phyloP scores from a whole-genome alignment of 257 asterid species.

The Echium plantagineum region DNA sequence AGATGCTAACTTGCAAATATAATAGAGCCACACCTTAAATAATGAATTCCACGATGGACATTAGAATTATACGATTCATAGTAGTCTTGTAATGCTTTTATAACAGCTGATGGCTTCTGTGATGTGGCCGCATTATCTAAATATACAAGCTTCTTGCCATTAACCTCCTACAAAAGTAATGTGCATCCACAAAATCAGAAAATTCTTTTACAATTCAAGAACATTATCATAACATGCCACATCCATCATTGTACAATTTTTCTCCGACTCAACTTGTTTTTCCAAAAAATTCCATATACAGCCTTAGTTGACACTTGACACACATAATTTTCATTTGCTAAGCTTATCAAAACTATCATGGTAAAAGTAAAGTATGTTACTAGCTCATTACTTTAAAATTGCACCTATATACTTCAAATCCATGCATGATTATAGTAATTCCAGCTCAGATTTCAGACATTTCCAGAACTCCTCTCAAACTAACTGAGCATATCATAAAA shows the following conservation, averaged over 20 bases:
- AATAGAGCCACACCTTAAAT: conserved; percentile 44
- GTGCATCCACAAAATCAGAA: neutral
- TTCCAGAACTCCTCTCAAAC: too few species aligned
- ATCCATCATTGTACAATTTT: neutral
- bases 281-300: too few species aligned
- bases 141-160: conserved; percentile 80
- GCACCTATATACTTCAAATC: too few species aligned
- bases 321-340: too few species aligned
- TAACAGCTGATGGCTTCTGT: conserved; percentile 78
- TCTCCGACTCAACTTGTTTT: too few species aligned
- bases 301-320: too few species aligned
- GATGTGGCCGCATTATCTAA: conserved; percentile 99
- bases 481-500: too few species aligned
- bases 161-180: conserved; percentile 52
- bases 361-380: too few species aligned
- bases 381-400: too few species aligned
- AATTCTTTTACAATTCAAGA: neutral
- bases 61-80: conserved; percentile 75
- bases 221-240: neutral
- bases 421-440: too few species aligned
- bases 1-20: neutral
- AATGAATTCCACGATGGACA: conserved; percentile 95
- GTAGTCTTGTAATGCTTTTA: conserved; percentile 57
- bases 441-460: too few species aligned
- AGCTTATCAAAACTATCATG: too few species aligned